phyloP scores from a whole-genome alignment of 1,284 basidiomycete species.

The Irpex lacteus region DNA sequence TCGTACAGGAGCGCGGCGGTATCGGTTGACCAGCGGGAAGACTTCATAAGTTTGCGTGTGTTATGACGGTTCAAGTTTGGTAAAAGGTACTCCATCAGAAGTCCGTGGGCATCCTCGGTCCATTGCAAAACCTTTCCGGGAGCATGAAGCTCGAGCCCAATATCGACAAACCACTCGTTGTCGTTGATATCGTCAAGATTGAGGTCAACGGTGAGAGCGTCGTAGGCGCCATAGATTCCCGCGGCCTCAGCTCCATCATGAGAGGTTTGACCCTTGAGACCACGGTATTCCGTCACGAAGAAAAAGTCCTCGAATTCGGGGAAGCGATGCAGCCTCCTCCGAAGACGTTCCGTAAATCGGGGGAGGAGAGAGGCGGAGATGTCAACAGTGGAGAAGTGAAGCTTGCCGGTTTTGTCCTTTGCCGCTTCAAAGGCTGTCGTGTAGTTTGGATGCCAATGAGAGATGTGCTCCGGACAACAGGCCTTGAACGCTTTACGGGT shows the following conservation, averaged over 20 bases:
- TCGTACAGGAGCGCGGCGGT: constrained; percentile 1
- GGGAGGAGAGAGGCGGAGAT: not conserved
- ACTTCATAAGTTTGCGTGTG: not conserved
- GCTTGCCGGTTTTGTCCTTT: not conserved
- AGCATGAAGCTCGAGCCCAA: constrained; percentile 4
- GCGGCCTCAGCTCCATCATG: not conserved
- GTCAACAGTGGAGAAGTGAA: constrained; percentile 1
- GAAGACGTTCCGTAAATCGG: not conserved
- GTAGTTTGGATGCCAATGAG: constrained; percentile 5
- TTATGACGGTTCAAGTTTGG: not conserved
- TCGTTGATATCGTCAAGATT: not conserved
- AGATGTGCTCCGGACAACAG: not conserved
- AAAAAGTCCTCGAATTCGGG: constrained; percentile 4
- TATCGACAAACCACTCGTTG: constrained; percentile 7
- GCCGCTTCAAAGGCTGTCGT: not conserved
- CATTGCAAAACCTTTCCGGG: constrained; percentile 4
- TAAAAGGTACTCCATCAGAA: not conserved
- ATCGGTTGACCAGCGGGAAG: not conserved
- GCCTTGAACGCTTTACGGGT: not conserved
- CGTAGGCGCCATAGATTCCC: not conserved
- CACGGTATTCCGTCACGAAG: constrained; percentile 7
- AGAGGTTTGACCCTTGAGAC: not conserved
- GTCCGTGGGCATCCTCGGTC: not conserved
- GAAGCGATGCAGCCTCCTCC: not conserved
- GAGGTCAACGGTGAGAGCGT: not conserved